Percentiles rank a stretch among this genome's conserved stretches.
Evolutionary conservation across 2,329 filamentous ascomycete genomes (phyloP).

Genomic region (Pseudonectria foliicola): DNA sequence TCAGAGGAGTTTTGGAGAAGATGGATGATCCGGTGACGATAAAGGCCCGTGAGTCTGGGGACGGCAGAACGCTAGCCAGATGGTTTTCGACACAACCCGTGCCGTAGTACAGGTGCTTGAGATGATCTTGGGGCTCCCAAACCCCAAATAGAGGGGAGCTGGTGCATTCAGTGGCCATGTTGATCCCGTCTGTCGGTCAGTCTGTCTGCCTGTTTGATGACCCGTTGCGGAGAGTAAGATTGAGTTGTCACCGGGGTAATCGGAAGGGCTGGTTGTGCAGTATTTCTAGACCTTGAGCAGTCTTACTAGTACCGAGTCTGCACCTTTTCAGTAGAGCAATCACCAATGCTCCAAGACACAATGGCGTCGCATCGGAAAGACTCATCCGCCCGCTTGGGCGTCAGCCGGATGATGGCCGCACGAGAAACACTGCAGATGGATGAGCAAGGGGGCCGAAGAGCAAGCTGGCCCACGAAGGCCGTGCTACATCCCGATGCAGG

Average conservation of each 20-base stretch:
- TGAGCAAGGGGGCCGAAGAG: too few species aligned
- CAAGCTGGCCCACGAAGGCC: too few species aligned
- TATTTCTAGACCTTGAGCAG: conserved; percentile 11
- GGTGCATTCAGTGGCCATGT: conserved; percentile 11
- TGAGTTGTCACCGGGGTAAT: background rate
- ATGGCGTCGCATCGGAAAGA: conserved; percentile 1
- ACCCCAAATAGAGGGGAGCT: conserved; percentile 9
- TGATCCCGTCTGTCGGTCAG: background rate
- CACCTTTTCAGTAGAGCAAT: background rate
- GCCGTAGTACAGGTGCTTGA: conserved; percentile 14
- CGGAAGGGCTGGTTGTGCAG: conserved; percentile 1
- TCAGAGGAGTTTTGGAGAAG: conserved; percentile 7
- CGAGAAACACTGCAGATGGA: too few species aligned
- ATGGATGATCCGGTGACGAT: conserved; percentile 13
- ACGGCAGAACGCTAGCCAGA: conserved; percentile 8
- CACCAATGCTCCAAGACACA: conserved; percentile 1
- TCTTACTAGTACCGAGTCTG: background rate
- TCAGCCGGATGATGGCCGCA: too few species aligned
- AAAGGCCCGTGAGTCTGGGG: conserved; percentile 10
- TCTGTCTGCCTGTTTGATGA: background rate
- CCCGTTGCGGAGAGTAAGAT: background rate
- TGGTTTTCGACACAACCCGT: conserved; percentile 13
- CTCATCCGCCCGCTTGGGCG: too few species aligned
- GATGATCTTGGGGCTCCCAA: conserved; percentile 13
- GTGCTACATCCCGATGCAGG: too few species aligned